Evolutionary conservation across 1,284 basidiomycete species (phyloP), one percentile per base, ranked within the genome.

Genomic region (Cutaneotrichosporon spelunceum): DNA sequence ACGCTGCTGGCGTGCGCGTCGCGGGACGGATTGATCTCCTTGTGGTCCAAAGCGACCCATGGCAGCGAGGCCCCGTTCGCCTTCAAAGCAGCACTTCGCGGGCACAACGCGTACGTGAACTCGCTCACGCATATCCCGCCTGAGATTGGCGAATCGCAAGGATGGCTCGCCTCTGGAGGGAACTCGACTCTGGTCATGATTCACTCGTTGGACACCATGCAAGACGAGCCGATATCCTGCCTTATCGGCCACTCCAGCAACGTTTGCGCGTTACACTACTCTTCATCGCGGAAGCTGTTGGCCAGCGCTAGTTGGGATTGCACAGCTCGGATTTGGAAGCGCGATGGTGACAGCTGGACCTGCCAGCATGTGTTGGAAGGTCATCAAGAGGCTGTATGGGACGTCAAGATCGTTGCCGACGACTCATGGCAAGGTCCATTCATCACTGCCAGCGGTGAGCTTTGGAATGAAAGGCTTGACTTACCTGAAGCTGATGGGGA

Each of bases 131-230:
- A 50, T 19, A 50, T 50, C 16, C 5, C 27, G 19, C 9, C 48
- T 27, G 48, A 30, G n/a, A 14, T 19, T 23, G 14, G 16, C 16
- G 27, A n/a, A 9, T n/a, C 26, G 16, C 48, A 16, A 11, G 48
- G 48, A 14, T 30, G 24, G 8, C 27, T 50, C 7, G 48, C 48
- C 19, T 50, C 48, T 26, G 48, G 26, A 9, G 48, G 48, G 3
- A 50, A 50, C 27, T 50, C 48, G 48, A 50, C 48, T 7, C 29
- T 50, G 48, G 27, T 50, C 27, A 9, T 50, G 48, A 50, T 50
- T 5, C 48, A 50, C 16, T 50, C 48, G 26, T 6, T 50, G 26
- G 48, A 50, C 26, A 29, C 48, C 7, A n/a, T 30, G 27, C 24
- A 50, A 19, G 26, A 16, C 11, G 48, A 50, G 13, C 19, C 48